Conservation (phyloP, 2,329 filamentous ascomycete species). For the Tolypocladium nubicola region DNA sequence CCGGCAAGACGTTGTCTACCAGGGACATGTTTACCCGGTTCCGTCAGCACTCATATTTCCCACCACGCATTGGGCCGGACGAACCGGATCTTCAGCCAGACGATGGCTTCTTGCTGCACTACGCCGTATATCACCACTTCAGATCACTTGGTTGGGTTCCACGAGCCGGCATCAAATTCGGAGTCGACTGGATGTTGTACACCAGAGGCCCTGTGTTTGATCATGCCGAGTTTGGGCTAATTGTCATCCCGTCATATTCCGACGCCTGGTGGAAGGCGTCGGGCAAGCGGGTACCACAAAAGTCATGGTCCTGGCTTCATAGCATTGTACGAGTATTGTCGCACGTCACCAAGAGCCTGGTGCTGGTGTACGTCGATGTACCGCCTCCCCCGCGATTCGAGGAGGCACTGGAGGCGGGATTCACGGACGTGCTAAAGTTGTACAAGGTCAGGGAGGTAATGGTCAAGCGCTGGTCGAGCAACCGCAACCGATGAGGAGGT, state of each 20-base stretch:
- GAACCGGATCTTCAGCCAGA: constrained; percentile 50
- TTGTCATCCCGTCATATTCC: constrained; percentile 75
- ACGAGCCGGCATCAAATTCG: constrained; percentile 86
- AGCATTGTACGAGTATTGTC: constrained; percentile 81
- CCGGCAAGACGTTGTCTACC: constrained; percentile 34
- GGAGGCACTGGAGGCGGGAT: constrained; percentile 36
- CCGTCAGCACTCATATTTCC: constrained; percentile 59
- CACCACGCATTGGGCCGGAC: constrained; percentile 33
- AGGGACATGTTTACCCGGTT: constrained; percentile 55
- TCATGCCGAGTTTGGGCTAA: constrained; percentile 85
- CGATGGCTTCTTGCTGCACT: constrained; percentile 76
- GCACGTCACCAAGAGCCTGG: constrained; percentile 81
- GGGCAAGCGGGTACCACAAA: constrained; percentile 36
- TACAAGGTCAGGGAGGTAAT: constrained; percentile 76
- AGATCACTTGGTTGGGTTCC: constrained; percentile 92
- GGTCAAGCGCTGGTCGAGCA: constrained; percentile 74
- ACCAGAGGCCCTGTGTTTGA: constrained; percentile 86
- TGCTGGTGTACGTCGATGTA: constrained; percentile 85
- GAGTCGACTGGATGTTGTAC: constrained; percentile 90
- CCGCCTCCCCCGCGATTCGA: constrained; percentile 52
- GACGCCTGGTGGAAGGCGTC: constrained; percentile 59
- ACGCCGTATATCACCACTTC: constrained; percentile 91
- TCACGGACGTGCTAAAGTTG: constrained; percentile 51
- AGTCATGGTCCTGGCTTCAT: constrained; percentile 76
- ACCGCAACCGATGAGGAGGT: constrained; percentile 47